Evolutionary conservation across 2,329 filamentous ascomycete genomes (phyloP), one percentile per base, ranked within the genome.

Genomic region (Pyrenophora graminea): DNA sequence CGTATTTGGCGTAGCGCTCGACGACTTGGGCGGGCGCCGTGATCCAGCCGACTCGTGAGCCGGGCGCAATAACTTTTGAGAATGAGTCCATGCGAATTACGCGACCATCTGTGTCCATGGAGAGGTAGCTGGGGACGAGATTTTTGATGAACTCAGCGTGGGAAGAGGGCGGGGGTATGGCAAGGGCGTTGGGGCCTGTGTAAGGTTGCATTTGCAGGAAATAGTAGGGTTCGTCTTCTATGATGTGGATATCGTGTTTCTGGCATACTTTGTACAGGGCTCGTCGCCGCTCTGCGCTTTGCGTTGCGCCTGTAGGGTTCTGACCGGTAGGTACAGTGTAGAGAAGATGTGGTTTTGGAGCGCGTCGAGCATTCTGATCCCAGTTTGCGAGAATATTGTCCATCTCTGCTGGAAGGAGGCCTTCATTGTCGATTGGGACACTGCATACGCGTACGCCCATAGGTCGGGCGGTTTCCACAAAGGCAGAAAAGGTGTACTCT

Each of bases 221-320:
- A 76, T 95, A 96, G 77, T 96, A 96, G 1, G 92, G 92, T 71
- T 96, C 92, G 69, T 96, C 92, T 76, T 97, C 92, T 61, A 96
- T 77, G 68, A 97, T 92, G 76, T 84, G 88, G 34, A 96, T 67
- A 68, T 96, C 89, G 73, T 96, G 90, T 76, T 90, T 91, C 70
- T 88, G 87, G 27, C 87, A 89, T 12, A 96, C 82, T 31, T 79
- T 79, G 74, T 96, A 96, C 39, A 96, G 80, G 18, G 85, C 88
- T 58, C 80, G 79, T 45, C 91, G 80, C 49, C 92, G 80, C 67
- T 85, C 78, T 4, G 75, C 71, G 34, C 85, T 81, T 71, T 93
- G 89, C 3, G 91, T 96, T 9, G 91, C 87, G 7, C 92, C 92
- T 0, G 91, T 96, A 0, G 92, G 92, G 71, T 97, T 96, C 76